Evolutionary conservation across 177 flowering plant species (phyloP), one percentile per base, ranked within the genome.

Genomic region (Vitis hybrid): DNA sequence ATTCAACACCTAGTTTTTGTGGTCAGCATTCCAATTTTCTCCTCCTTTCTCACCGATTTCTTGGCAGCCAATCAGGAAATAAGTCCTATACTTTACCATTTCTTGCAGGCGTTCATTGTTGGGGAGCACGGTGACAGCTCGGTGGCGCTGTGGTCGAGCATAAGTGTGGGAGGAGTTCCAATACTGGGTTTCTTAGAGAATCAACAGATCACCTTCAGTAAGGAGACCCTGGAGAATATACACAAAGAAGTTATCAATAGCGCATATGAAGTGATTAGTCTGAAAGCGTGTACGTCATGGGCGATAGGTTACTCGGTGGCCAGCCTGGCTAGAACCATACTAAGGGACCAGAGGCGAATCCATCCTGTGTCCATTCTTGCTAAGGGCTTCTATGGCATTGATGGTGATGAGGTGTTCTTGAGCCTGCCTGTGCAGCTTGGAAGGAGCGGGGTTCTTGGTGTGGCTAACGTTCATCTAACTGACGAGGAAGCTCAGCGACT

Each of bases 61-160:
- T 26, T 26, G 29, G 29, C 29, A 9, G 13, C 56, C 7, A 16
- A 14, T 53, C 45, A 3, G 9, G 54, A 13, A 2, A 45, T 68
- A n/a, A 1, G 29, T 26, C 5, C 29, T 26, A 6, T 31, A 5
- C 29, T 26, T 3, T 31, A 5, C 1, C 11, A 11, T 50, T 63
- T 34, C 8, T 34, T 39, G 69, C 29, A 92, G 97, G 97, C 97
- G 0, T 87, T 78, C 78, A 88, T 92, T 2, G 83, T 92, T 0
- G 97, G 97, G 6, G 97, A 92, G 74, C 95, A 92, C 19, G 97
- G 97, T 0, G 95, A 92, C 78, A 90, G 93, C 75, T 92, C 97
- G 2, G 97, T 92, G 78, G 97, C 97, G 1, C 78, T 92, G 56
- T 92, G 97, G 97, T 92, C 97, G 0, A 88, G 97, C 85, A 92